These are phyloP conservation scores for Antrodiella citrinella DNA, from an alignment of 768 basidiomycete species.

Conservation along the genomic window DNA sequence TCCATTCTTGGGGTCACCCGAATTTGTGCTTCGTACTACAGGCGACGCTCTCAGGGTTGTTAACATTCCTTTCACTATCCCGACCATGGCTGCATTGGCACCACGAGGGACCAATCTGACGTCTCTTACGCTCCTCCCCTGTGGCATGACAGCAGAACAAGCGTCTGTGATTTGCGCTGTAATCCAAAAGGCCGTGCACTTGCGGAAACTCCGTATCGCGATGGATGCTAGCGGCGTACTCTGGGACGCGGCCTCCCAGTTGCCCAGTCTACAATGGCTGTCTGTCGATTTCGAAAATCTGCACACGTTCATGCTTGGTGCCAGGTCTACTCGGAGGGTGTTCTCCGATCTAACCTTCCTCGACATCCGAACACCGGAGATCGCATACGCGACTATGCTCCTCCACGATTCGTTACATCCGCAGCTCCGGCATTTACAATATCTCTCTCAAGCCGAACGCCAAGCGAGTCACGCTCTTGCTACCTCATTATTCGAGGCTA, in stretches of 20 bases:
- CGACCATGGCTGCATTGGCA: no score
- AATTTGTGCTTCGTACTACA: not conserved
- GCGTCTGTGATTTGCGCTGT: not conserved
- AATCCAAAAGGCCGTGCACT: not conserved
- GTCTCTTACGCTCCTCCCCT: not conserved
- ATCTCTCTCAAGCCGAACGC: not conserved
- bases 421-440: no score
- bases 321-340: not conserved
- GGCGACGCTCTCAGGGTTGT: not conserved
- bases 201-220: not conserved
- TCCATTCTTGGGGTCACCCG: not conserved
- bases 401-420: no score
- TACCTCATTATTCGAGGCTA: not conserved
- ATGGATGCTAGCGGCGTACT: not conserved
- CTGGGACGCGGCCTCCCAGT: not conserved
- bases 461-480: not conserved
- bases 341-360: not conserved
- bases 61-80: no score
- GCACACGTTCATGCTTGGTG: not conserved
- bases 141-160: not conserved
- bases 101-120: not conserved
- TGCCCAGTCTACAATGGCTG: not conserved
- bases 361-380: not conserved
- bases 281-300: no score
- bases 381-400: no score